These are phyloP conservation scores for Metahyphopichia silvanorum DNA, from an alignment of 805 yeast species.

Conservation along the genomic window DNA sequence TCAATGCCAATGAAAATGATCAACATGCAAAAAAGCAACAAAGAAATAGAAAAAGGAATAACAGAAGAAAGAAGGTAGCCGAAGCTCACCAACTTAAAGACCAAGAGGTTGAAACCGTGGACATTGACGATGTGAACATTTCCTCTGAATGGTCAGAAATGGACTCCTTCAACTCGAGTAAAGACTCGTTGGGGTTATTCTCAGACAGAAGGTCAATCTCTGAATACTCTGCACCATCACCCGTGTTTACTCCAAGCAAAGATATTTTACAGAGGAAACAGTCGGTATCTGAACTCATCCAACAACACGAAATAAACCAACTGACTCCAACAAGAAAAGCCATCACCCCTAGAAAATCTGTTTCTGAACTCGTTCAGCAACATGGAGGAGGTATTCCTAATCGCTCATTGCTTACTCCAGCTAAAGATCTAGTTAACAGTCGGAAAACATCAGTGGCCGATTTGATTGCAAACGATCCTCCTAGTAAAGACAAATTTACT, in stretches of 20 bases:
- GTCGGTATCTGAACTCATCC: slow-evolving; percentile 7
- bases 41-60: slow-evolving; percentile 13
- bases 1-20: not conserved
- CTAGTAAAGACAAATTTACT: slow-evolving; percentile 3
- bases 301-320: slow-evolving; percentile 1
- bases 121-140: no score
- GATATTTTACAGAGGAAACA: slow-evolving; percentile 3
- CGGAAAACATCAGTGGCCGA: slow-evolving; percentile 8
- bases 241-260: slow-evolving; percentile 2
- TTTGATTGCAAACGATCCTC: not conserved
- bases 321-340: slow-evolving; percentile 4
- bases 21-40: slow-evolving; percentile 12
- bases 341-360: slow-evolving; percentile 8
- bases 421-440: not conserved
- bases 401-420: not conserved
- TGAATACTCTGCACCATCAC: slow-evolving; percentile 1
- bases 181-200: not conserved
- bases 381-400: slow-evolving; percentile 1
- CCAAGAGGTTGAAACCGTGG: slow-evolving; percentile 3
- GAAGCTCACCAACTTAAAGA: slow-evolving; percentile 8
- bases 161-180: not conserved
- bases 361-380: slow-evolving; percentile 6
- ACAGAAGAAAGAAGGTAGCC: slow-evolving; percentile 11
- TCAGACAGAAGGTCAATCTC: slow-evolving; percentile 5
- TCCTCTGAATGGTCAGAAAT: slow-evolving; percentile 1